A percentile compares a stretch with the other conserved stretches of the same genome.
phyloP scores from a whole-genome alignment of 2,329 filamentous ascomycete genomes.

The Phyllosticta capitalensis region DNA sequence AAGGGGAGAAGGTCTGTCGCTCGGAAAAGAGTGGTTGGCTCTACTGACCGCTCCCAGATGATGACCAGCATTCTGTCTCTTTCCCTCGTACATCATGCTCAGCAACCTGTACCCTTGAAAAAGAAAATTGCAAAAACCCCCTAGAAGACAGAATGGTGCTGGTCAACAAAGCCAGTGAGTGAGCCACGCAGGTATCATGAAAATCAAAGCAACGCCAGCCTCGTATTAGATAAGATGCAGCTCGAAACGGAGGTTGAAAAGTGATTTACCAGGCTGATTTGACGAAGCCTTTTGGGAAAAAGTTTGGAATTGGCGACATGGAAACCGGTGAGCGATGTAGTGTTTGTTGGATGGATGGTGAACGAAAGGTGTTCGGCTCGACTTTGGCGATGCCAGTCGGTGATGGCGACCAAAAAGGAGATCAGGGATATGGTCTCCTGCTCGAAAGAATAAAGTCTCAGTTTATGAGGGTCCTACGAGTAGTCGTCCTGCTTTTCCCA shows the following conservation, averaged over 20 bases:
- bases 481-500: conserved; percentile 7
- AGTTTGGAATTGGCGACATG: too few species aligned
- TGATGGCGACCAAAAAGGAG: neutral
- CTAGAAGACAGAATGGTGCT: neutral
- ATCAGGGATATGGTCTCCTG: conserved; percentile 6
- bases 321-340: neutral
- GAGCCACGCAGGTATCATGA: neutral
- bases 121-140: neutral
- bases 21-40: neutral
- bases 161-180: neutral
- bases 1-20: neutral
- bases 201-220: neutral
- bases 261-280: too few species aligned
- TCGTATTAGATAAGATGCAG: too few species aligned
- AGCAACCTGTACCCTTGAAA: neutral
- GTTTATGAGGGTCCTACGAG: neutral
- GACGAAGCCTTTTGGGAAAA: too few species aligned
- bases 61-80: neutral
- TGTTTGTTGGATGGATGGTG: neutral
- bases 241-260: too few species aligned
- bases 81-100: neutral
- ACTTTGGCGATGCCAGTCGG: neutral
- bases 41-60: neutral
- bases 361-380: neutral
- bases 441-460: neutral